Base-by-base conservation (phyloP, 2,329 filamentous ascomycete species). In the Dothistroma pini region DNA sequence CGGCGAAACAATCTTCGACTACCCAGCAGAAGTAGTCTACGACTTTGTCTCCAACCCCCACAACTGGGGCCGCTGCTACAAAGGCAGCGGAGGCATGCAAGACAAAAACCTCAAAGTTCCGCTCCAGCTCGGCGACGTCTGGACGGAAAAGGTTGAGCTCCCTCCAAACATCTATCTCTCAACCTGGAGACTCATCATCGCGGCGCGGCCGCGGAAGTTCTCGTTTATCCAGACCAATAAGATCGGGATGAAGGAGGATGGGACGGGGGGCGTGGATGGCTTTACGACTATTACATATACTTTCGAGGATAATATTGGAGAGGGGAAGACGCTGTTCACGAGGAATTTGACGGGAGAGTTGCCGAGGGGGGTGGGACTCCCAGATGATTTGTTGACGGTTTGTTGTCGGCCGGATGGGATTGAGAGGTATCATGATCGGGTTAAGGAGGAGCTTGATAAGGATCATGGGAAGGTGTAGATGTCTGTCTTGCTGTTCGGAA, bases 11-110 rank as follows among this genome's bases (percentile, higher is more conserved):
- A 52, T 56, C 52, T 60, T 56, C 44, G 32, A 51, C 52, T 52
- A 52, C 29, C 41, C 58, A 35, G 52, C 58, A 7, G 52, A 51
- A 12, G 44, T 56, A 11, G 35, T 60, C 29, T 59, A 59, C 41
- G 57, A 59, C 52, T 59, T 59, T 52, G 57, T 55, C 31, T 22
- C 52, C 25, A 56, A 60, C 35, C 58, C 52, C 5, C 31, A 56
- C 58, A 60, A 52, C 53, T 60, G 44, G 53, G 57, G 51, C 16
- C 31, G 47, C 16, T 63, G 60, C 8, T 65, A 65, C 53, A 61
- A 63, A 38, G 63, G 63, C 54, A 59, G 55, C 54, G 63, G 60
- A 12, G 63, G 58, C 21, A 61, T 63, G 56, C 54, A 63, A 49
- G 38, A 65, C 48, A 44, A 55, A 21, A 49, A 56, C 22, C 47